Evolutionary conservation across 2,329 filamentous ascomycete genomes (phyloP).

Genomic region (Juglanconis oblonga): DNA sequence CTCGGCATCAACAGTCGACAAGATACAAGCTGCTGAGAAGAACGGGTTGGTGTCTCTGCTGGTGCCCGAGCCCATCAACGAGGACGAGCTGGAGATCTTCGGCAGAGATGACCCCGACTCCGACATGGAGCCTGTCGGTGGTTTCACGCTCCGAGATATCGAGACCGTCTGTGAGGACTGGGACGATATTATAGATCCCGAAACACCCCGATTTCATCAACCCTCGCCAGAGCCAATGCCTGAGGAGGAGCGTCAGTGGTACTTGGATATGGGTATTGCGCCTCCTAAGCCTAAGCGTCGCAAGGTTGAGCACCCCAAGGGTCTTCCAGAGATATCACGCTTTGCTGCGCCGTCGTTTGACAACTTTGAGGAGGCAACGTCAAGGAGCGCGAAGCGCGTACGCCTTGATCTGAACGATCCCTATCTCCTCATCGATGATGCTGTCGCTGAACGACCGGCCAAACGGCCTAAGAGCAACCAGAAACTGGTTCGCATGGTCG

Average conservation of each 20-base stretch:
- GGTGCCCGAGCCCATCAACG: conserved; percentile 37
- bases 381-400: conserved; percentile 72
- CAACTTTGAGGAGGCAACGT: conserved; percentile 72
- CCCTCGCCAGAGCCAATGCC: conserved; percentile 28
- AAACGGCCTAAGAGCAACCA: conserved; percentile 57
- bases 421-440: conserved; percentile 77
- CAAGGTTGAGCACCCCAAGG: conserved; percentile 48
- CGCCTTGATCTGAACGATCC: conserved; percentile 86
- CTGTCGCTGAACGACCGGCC: conserved; percentile 59
- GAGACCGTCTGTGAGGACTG: conserved; percentile 85
- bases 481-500: conserved; percentile 65
- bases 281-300: conserved; percentile 60
- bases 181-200: conserved; percentile 60
- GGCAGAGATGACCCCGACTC: conserved; percentile 43
- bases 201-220: conserved; percentile 23
- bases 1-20: conserved; percentile 50
- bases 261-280: conserved; percentile 55
- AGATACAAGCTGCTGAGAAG: conserved; percentile 49
- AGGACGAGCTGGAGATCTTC: conserved; percentile 43
- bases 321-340: conserved; percentile 55
- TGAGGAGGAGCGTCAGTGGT: conserved; percentile 61
- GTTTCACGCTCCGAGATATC: conserved; percentile 76
- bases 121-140: conserved; percentile 66
- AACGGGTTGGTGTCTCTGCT: conserved; percentile 44
- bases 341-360: conserved; percentile 72